phyloP scores from a whole-genome alignment of 2,329 filamentous ascomycete species.

The Trichoderma koningiopsis region DNA sequence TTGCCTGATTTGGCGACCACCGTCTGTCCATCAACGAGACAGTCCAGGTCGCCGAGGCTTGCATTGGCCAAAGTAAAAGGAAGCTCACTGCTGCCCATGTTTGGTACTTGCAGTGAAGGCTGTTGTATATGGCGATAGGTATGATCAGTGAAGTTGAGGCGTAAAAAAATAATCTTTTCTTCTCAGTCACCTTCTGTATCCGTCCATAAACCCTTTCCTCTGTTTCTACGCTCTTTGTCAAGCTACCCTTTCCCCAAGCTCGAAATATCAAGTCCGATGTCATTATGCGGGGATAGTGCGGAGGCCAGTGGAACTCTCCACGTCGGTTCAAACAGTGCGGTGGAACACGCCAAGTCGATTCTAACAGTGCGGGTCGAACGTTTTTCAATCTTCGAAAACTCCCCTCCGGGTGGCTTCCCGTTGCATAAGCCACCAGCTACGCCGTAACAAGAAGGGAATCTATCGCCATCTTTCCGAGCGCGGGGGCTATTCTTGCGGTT shows the following conservation, averaged over 20 bases:
- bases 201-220: too few relatives aligned
- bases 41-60: conserved; percentile 51
- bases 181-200: background rate
- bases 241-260: background rate
- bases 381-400: conserved; percentile 2
- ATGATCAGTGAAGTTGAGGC: background rate
- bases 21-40: conserved; percentile 53
- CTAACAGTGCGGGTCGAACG: conserved; percentile 12
- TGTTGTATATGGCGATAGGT: background rate
- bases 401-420: conserved; percentile 6
- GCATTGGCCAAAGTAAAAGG: conserved; percentile 51
- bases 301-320: conserved; percentile 29
- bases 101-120: background rate
- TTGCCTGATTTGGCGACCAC: conserved; percentile 48
- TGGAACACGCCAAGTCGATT: conserved; percentile 27
- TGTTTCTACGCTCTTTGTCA: background rate
- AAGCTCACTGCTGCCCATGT: conserved; percentile 28
- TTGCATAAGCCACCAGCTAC: conserved; percentile 10
- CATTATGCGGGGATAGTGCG: conserved; percentile 22
- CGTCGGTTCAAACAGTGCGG: conserved; percentile 8
- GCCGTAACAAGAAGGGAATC: conserved; percentile 19
- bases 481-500: background rate
- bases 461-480: background rate
- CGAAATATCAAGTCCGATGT: background rate
- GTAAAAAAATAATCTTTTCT: background rate